Conservation (phyloP, 2,329 filamentous ascomycete species). For the Aspergillus proliferans region DNA sequence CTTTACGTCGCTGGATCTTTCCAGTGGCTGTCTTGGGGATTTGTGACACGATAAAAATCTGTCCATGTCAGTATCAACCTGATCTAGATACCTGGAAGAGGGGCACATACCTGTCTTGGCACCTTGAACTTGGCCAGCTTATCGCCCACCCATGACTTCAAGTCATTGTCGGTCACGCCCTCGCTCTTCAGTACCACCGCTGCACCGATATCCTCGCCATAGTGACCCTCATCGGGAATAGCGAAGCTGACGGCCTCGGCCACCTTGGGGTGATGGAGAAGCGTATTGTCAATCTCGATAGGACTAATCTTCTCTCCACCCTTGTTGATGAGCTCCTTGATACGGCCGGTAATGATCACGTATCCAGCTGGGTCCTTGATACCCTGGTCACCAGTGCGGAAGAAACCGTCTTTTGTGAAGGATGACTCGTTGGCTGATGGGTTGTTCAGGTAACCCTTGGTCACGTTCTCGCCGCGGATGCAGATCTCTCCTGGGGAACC, state of each 20-base stretch:
- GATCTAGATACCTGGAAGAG: constrained; percentile 6
- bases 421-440: constrained; percentile 65
- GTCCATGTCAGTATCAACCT: background rate
- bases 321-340: constrained; percentile 88
- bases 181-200: constrained; percentile 68
- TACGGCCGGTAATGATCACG: constrained; percentile 79
- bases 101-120: constrained; percentile 62
- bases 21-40: constrained; percentile 93
- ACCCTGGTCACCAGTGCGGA: constrained; percentile 83
- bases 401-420: constrained; percentile 71
- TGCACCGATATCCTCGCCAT: constrained; percentile 74
- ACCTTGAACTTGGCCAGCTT: constrained; percentile 78
- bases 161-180: constrained; percentile 51
- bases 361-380: constrained; percentile 75
- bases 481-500: constrained; percentile 75
- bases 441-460: constrained; percentile 80
- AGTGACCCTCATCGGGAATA: constrained; percentile 67
- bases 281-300: constrained; percentile 77
- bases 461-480: constrained; percentile 76
- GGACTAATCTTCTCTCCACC: constrained; percentile 85
- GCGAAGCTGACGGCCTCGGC: constrained; percentile 78
- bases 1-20: constrained; percentile 78
- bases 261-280: constrained; percentile 66
- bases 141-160: constrained; percentile 63
- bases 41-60: constrained; percentile 73